Evolutionary conservation across 73 alveolate species (phyloP), one percentile per base, ranked within the genome.

Genomic region (Loxodes magnus): DNA sequence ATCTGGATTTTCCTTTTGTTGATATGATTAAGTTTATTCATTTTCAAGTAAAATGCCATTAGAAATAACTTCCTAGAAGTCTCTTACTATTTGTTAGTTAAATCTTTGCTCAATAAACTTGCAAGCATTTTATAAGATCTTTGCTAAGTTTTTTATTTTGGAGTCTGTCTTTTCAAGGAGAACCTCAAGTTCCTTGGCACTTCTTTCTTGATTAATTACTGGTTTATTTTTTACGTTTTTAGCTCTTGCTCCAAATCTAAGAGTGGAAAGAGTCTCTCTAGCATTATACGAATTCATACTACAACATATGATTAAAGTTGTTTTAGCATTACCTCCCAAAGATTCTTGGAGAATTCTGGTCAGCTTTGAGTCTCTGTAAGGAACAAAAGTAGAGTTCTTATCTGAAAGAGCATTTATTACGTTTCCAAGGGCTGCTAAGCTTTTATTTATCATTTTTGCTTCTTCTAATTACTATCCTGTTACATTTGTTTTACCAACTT

Each of bases 271-370:
- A 2, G 97, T 92, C 66, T 88, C 95, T 31, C 69, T 61, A 15
- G 74, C 87, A 85, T 92, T 88, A 67, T 61, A 80, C 42, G 80
- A 61, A 38, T 92, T 62, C 29, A 92, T 91, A 28, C 92, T 68
- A 68, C 97, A 92, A 28, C 96, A 78, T 28, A 92, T 79, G 50
- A 92, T 88, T n/a, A 92, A 71, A 46, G 94, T 77, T 0, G 99
- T 92, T 51, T 72, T 81, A n/a, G 96, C 73, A 58, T 92, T 92
- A 37, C 99, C 99, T 46, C 99, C 99, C 19, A 92, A 67, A 30
- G 94, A 69, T 46, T 89, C 94, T 49, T 82, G 56, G 36, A 92
- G 64, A n/a, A 92, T 67, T 63, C 97, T 82, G 15, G 98, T 89
- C 31, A 89, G 76, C 63, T 89, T 89, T 24, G 91, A 68, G 35